Base-by-base conservation (phyloP, 495 filamentous ascomycete genomes). In the Penicillium goetzii region DNA sequence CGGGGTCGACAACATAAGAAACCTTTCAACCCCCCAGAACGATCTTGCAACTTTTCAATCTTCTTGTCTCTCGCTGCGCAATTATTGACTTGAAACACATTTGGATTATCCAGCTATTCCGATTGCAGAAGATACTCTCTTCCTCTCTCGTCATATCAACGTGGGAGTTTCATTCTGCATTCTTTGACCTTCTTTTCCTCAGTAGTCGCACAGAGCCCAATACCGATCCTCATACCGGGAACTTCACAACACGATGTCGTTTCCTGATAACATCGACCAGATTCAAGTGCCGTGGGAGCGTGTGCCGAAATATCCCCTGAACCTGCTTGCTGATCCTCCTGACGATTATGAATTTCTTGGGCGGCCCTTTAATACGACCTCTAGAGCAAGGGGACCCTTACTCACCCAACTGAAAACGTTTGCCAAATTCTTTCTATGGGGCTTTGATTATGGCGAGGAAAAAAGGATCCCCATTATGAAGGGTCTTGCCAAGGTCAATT, bases 401-500 rank as follows among this genome's bases (percentile, higher is more conserved):
- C 19, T 47, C 43, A 2, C 8, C 0, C 3, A 11, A 5, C 32
- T 55, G 10, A 36, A 26, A 19, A 14, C 14, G 30, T 17, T 66
- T 1, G 52, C 33, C 1, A 56, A 38, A 3, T 68, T 68, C 33
- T 64, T 73, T 52, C 71, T 71, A 30, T 79, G 76, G 75, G 77
- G 76, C 4, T 73, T 80, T 8, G 56, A 74, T 4, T 63, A 49
- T 36, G 36, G 53, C 9, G 17, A 32, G 4, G 23, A 33, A 17
- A 30, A 9, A 8, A 30, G 54, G 19, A 19, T 3, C 3, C 10
- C 25, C 23, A 49, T 65, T 10, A 11, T 68, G 8, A 19, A 28
- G 8, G 23, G 19, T 1, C 25, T 79, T 23, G 68, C 50, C 43
- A 79, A 78, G 50, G 45, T 76, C 8, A 56, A 75, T 26, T 80